Conservation (phyloP, 805 yeast species). For the Metschnikowia lochheadii region DNA sequence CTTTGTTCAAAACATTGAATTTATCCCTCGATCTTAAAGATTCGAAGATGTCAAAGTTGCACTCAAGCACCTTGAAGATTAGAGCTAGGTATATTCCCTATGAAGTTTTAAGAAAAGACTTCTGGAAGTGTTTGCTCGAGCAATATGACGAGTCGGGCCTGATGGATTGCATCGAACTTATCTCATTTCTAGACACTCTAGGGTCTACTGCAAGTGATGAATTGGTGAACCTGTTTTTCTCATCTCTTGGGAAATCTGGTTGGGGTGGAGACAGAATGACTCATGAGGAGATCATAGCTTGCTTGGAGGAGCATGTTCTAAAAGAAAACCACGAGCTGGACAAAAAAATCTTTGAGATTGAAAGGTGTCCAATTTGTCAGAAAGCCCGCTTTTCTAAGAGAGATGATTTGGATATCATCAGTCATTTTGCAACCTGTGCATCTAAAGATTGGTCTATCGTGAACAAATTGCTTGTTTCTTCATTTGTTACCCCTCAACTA, state of each 20-base stretch:
- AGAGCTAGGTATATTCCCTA: conserved; percentile 68
- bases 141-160: conserved; percentile 42
- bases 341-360: conserved; percentile 51
- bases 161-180: conserved; percentile 57
- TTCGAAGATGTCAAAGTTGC: conserved; percentile 31
- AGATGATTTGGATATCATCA: conserved; percentile 65
- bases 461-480: conserved; percentile 56
- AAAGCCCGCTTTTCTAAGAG: conserved; percentile 51
- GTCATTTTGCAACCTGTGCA: conserved; percentile 85
- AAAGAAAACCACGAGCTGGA: conserved; percentile 15
- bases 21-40: conserved; percentile 31
- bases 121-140: conserved; percentile 64
- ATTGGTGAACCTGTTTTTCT: conserved; percentile 52
- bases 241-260: conserved; percentile 38
- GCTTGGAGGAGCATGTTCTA: conserved; percentile 40
- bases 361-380: conserved; percentile 78
- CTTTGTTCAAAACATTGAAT: conserved; percentile 40
- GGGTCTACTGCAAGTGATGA: conserved; percentile 52
- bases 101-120: conserved; percentile 53
- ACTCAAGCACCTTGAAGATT: conserved; percentile 53
- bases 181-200: conserved; percentile 58
- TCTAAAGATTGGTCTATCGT: conserved; percentile 71
- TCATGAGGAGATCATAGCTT: conserved; percentile 42
- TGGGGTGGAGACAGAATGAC: conserved; percentile 55
- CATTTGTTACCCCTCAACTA: conserved; percentile 72